These are phyloP conservation scores for Vaccinium darrowii DNA, from an alignment of 148 eudicot genomes.

Conservation along the genomic window DNA sequence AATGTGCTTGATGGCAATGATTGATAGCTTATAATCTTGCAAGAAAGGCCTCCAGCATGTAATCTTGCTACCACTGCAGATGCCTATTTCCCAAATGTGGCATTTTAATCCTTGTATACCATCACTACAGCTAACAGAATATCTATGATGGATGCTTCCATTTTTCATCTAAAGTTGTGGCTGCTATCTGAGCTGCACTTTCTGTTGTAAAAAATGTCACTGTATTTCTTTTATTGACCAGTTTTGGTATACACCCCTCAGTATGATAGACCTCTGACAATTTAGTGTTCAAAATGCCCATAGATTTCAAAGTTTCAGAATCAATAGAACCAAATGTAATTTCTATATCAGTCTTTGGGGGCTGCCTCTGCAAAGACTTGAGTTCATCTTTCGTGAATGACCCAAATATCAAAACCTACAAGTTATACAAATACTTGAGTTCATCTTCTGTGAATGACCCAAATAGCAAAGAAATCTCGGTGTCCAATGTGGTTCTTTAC, in stretches of 20 bases:
- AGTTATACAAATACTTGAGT: neutral
- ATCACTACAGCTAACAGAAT: slow-evolving; percentile 25
- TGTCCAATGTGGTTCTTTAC: too few species aligned
- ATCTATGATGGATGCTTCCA: slow-evolving; percentile 31
- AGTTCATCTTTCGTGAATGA: slow-evolving; percentile 50
- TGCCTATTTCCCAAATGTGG: too few species aligned
- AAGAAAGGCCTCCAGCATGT: too few species aligned
- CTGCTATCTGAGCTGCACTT: slow-evolving; percentile 24
- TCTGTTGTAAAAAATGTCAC: slow-evolving; percentile 16
- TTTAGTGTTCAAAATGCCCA: slow-evolving; percentile 32
- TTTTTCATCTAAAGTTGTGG: slow-evolving; percentile 30
- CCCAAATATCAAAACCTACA: slow-evolving; percentile 52
- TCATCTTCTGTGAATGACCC: too few species aligned
- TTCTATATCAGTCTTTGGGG: slow-evolving; percentile 29
- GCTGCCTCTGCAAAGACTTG: slow-evolving; percentile 28
- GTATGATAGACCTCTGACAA: slow-evolving; percentile 29
- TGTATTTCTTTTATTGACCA: slow-evolving; percentile 25
- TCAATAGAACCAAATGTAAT: slow-evolving; percentile 69
- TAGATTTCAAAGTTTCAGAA: slow-evolving; percentile 44
- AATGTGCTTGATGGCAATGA: too few species aligned
- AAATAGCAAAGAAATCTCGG: too few species aligned
- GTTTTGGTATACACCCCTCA: slow-evolving; percentile 24
- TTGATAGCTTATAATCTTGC: too few species aligned
- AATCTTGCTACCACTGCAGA: too few species aligned
- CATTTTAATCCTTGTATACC: slow-evolving; percentile 29